Evolutionary conservation across 352 stramenopile genomes (phyloP), one percentile per base, ranked within the genome.

Genomic region (Globisporangium echinulatum): DNA sequence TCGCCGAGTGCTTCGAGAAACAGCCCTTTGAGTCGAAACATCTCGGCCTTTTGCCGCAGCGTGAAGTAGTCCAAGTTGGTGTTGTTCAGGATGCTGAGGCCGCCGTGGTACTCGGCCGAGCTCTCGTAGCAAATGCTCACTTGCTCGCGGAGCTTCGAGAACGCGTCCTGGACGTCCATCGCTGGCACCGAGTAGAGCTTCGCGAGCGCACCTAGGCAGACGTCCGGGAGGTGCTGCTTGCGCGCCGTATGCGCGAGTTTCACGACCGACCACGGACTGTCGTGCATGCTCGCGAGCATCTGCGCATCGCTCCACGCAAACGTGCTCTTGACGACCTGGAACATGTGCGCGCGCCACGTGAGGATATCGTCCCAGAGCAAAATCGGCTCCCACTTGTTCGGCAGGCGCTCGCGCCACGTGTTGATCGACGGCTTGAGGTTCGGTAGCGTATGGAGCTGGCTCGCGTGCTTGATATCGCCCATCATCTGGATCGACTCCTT

Each of bases 21-120:
- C 11, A 97, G 69, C 4, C 78, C 90, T 59, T 97, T 97, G 38
- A 98, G 64, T 14, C 92, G 87, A 62, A 97, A 96, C 79, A 97
- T 92, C 60, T 97, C 88, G 11, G 90, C 88, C 59, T 97, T 97
- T 60, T 98, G 92, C 7, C 92, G 71, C 13, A 92, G 63, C 49
- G 85, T 91, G 63, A 98, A 98, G 62, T 96, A 96, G 66, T 97
- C 90, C 19, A 97, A 68, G 54, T 97, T 97, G 38, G 88, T 97
- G 56, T 95, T 96, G 69, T 97, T 96, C 51, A 98, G 72, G 54
- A 98, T 94, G 54, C 85, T 92, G 50, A 98, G 58, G 11, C 92
- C 92, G 5, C 85, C 88, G 1, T 79, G 78, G 68, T 93, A 92
- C 61, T 97, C 85, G 11, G 74, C 91, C 39, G 86, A 83, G 63